Percentiles rank a stretch among this genome's conserved stretches.
Conservation (phyloP, 2,329 filamentous ascomycete genomes). For the Delphinella strobiligena region DNA sequence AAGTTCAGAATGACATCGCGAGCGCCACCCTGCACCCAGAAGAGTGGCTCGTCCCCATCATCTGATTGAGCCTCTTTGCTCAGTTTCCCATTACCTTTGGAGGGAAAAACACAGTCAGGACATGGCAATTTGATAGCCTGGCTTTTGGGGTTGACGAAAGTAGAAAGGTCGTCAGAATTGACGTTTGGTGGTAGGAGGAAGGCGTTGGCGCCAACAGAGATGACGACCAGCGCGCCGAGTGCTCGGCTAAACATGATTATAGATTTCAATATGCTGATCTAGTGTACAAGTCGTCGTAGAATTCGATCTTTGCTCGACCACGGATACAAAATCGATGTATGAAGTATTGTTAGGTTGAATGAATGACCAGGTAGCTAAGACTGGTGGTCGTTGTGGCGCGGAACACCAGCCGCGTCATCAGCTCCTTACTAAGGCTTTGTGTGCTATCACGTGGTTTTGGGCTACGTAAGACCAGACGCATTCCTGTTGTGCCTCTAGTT, state of each 20-base stretch:
- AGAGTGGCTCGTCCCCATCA: conserved; percentile 13
- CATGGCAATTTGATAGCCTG: conserved; percentile 41
- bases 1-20: conserved; percentile 38
- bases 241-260: conserved; percentile 20
- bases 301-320: too few species aligned
- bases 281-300: too few species aligned
- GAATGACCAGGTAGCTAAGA: too few species aligned
- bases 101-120: conserved; percentile 38
- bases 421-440: too few species aligned
- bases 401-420: too few species aligned
- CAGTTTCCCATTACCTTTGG: conserved; percentile 15
- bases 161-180: conserved; percentile 28
- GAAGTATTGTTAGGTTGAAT: too few species aligned
- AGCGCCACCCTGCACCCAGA: conserved; percentile 19
- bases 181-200: conserved; percentile 42
- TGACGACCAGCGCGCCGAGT: conserved; percentile 17
- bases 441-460: too few species aligned
- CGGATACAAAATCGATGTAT: too few species aligned
- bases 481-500: too few species aligned
- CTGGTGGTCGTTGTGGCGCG: too few species aligned
- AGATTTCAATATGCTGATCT: conserved; percentile 5
- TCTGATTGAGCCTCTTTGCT: conserved; percentile 13
- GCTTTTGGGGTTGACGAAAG: conserved; percentile 28
- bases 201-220: conserved; percentile 24
- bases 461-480: too few species aligned